These are phyloP conservation scores for Xerocomus brunneocitrinus DNA, from an alignment of 768 basidiomycete genomes.

Conservation along the genomic window DNA sequence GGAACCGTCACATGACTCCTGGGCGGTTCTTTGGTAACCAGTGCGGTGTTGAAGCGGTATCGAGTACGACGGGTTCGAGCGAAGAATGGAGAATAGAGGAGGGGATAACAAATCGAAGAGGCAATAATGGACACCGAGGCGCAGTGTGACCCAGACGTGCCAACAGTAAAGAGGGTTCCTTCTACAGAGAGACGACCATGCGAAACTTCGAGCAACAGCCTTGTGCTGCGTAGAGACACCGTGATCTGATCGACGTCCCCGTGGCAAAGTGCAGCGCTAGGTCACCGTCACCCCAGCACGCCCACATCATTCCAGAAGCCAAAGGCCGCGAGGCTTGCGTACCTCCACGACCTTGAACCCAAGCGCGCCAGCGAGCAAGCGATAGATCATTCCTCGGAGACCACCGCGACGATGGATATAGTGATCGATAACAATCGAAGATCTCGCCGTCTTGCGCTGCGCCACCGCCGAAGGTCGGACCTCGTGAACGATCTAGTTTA, in stretches of 20 bases:
- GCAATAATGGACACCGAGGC: constrained; percentile 31
- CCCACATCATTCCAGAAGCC: constrained; percentile 42
- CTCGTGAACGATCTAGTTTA: constrained; percentile 49
- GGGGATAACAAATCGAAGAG: constrained; percentile 14
- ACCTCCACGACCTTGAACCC: constrained; percentile 40
- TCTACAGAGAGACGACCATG: constrained; percentile 13
- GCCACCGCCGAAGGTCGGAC: constrained; percentile 50
- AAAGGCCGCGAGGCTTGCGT: constrained; percentile 36
- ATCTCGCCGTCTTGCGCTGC: constrained; percentile 35
- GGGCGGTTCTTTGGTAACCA: constrained; percentile 5
- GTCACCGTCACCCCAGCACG: constrained; percentile 35
- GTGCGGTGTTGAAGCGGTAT: constrained; percentile 18
- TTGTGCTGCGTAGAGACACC: constrained; percentile 3
- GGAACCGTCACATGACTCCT: constrained; percentile 11
- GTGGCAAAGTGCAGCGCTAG: constrained; percentile 28
- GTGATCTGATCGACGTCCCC: constrained; percentile 23
- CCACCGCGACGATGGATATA: constrained; percentile 29
- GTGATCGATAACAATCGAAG: constrained; percentile 43
- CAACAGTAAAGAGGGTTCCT: constrained; percentile 34
- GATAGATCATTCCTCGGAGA: constrained; percentile 28
- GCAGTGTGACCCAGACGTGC: constrained; percentile 29
- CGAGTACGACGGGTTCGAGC: constrained; percentile 13
- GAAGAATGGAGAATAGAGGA: constrained; percentile 19
- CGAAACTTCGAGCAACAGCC: constrained; percentile 7
- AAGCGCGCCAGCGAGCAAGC: constrained; percentile 32